Percentiles rank a stretch among this genome's conserved stretches.
phyloP scores from a whole-genome alignment of 2,329 filamentous ascomycete genomes.

The Anthostomella pinea region DNA sequence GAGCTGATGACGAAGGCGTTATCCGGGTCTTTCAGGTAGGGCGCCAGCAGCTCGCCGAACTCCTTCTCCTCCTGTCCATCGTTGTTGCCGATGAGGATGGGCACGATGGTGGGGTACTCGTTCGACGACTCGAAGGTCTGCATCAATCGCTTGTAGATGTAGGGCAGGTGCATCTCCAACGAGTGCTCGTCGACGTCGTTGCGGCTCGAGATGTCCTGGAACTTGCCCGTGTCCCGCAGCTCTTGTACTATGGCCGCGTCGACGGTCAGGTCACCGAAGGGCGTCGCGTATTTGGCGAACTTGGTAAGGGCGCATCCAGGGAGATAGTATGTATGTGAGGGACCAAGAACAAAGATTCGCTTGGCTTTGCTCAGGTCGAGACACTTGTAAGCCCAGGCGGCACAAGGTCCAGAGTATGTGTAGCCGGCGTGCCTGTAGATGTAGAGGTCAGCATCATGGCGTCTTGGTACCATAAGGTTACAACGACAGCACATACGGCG shows the following conservation, averaged over 20 bases:
- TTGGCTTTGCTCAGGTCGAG: slow-evolving; percentile 81
- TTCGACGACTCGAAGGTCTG: slow-evolving; percentile 47
- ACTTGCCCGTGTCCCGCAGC: slow-evolving; percentile 51
- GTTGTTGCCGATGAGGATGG: slow-evolving; percentile 81
- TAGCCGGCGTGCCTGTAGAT: slow-evolving; percentile 82
- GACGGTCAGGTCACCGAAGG: slow-evolving; percentile 66
- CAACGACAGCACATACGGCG: slow-evolving; percentile 86
- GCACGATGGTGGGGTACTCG: slow-evolving; percentile 72
- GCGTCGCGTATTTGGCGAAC: slow-evolving; percentile 69
- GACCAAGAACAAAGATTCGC: slow-evolving; percentile 87
- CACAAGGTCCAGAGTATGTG: slow-evolving; percentile 83
- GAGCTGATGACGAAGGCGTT: slow-evolving; percentile 88
- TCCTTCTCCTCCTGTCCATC: slow-evolving; percentile 61
- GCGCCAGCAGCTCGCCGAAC: slow-evolving; percentile 69
- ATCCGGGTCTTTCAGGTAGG: slow-evolving; percentile 70
- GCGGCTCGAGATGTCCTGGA: slow-evolving; percentile 60
- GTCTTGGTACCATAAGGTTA: too few species aligned
- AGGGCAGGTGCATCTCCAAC: slow-evolving; percentile 94
- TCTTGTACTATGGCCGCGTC: slow-evolving; percentile 55
- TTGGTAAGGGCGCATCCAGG: slow-evolving; percentile 72
- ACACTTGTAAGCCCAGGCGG: slow-evolving; percentile 90
- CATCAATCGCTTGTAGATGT: slow-evolving; percentile 75
- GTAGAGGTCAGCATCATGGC: too few species aligned
- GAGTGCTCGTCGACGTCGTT: slow-evolving; percentile 85
- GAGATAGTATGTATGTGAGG: slow-evolving; percentile 85